Percentiles rank a stretch among this genome's conserved stretches.
These are phyloP conservation scores for Oryza coarctata DNA, from an alignment of 176 grass and related monocot species.

Conservation along the genomic window DNA sequence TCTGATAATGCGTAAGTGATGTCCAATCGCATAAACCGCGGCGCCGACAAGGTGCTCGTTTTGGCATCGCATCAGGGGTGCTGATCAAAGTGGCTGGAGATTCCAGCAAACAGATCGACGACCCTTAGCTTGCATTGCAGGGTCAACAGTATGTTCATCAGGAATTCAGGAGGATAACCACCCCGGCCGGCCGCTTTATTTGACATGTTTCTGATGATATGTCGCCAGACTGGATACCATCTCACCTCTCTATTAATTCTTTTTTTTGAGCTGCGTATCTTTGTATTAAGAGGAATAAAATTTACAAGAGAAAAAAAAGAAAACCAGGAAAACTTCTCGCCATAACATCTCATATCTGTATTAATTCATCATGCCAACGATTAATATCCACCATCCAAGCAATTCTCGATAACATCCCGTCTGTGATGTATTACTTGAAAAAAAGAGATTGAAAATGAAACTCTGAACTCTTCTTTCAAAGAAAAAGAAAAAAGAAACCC, in stretches of 20 bases:
- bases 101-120: background rate
- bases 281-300: too few relatives aligned
- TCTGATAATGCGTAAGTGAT: background rate
- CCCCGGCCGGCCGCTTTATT: background rate
- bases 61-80: conserved; percentile 6
- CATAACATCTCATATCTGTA: background rate
- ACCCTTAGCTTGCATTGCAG: background rate
- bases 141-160: background rate
- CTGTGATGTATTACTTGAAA: too few relatives aligned
- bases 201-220: background rate
- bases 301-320: too few relatives aligned
- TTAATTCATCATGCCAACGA: background rate
- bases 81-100: background rate
- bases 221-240: background rate
- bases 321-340: too few relatives aligned
- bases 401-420: too few relatives aligned
- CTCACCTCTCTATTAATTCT: background rate
- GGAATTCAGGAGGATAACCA: background rate
- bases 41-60: background rate
- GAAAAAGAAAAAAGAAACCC: too few relatives aligned
- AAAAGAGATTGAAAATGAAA: too few relatives aligned
- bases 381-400: too few relatives aligned
- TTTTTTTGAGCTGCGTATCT: too few relatives aligned
- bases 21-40: conserved; percentile 34
- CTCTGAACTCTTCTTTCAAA: too few relatives aligned